These are phyloP conservation scores for Zygoascus tannicola DNA, from an alignment of 805 yeast species.

Conservation along the genomic window DNA sequence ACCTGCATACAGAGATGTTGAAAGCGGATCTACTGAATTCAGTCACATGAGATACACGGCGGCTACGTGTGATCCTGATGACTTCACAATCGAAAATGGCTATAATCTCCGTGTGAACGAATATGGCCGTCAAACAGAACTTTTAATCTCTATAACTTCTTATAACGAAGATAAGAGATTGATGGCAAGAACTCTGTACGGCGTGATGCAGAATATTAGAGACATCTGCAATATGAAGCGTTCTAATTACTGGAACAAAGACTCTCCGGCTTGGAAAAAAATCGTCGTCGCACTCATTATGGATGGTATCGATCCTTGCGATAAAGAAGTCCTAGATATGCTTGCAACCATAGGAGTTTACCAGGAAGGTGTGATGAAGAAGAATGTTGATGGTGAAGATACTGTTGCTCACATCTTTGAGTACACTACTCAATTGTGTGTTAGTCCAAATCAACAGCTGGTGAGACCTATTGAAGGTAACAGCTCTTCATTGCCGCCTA, in stretches of 20 bases:
- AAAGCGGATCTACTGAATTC: slow-evolving; percentile 41
- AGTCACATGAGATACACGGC: slow-evolving; percentile 58
- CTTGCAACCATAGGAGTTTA: slow-evolving; percentile 57
- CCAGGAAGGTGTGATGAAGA: slow-evolving; percentile 57
- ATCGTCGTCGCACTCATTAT: slow-evolving; percentile 53
- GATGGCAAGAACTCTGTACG: slow-evolving; percentile 53
- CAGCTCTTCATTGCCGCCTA: slow-evolving; percentile 41
- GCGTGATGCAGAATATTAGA: slow-evolving; percentile 54
- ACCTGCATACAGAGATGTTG: slow-evolving; percentile 33
- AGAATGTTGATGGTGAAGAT: slow-evolving; percentile 47
- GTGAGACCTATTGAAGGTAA: slow-evolving; percentile 49
- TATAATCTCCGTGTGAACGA: slow-evolving; percentile 48
- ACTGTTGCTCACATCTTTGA: slow-evolving; percentile 60
- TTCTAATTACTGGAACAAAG: slow-evolving; percentile 38
- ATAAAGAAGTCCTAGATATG: slow-evolving; percentile 52
- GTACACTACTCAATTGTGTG: slow-evolving; percentile 47
- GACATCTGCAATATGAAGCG: slow-evolving; percentile 44
- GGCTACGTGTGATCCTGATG: slow-evolving; percentile 62
- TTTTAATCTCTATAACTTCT: slow-evolving; percentile 55
- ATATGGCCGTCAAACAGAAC: slow-evolving; percentile 50
- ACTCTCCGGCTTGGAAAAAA: slow-evolving; percentile 52
- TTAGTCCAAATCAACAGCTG: slow-evolving; percentile 35
- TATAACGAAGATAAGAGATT: slow-evolving; percentile 58
- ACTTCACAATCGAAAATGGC: slow-evolving; percentile 43
- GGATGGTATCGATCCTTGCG: slow-evolving; percentile 59